These are phyloP conservation scores for Lindgomyces ingoldianus DNA, from an alignment of 495 filamentous ascomycete species.

Conservation along the genomic window DNA sequence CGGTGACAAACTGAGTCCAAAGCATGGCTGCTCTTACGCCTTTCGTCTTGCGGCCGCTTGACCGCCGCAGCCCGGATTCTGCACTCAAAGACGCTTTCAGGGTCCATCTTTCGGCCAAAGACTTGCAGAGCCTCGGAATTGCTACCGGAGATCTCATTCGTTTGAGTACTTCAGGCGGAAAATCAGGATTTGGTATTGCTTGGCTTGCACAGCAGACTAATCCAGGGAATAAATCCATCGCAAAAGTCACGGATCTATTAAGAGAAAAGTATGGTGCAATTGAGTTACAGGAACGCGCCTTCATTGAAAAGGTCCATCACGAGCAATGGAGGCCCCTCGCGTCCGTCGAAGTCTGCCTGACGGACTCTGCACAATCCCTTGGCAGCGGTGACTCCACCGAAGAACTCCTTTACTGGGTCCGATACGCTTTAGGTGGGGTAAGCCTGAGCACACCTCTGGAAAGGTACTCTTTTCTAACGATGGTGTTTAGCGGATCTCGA, in stretches of 20 bases:
- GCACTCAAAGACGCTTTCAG: constrained; percentile 62
- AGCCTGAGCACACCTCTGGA: neutral
- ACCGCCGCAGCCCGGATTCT: constrained; percentile 13
- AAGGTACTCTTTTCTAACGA: neutral
- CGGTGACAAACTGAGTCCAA: neutral
- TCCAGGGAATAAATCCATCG: constrained; percentile 27
- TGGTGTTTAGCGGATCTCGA: constrained; percentile 25
- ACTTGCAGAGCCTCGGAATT: constrained; percentile 61
- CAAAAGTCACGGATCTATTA: constrained; percentile 47
- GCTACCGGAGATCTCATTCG: constrained; percentile 60
- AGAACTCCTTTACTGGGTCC: constrained; percentile 26
- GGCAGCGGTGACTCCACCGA: constrained; percentile 49
- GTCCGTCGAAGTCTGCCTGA: constrained; percentile 7
- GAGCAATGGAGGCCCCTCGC: constrained; percentile 12
- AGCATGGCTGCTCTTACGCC: constrained; percentile 6
- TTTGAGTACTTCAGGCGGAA: constrained; percentile 38
- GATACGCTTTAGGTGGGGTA: constrained; percentile 29
- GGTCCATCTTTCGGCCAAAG: constrained; percentile 66
- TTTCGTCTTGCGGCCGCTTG: constrained; percentile 31
- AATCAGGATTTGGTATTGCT: constrained; percentile 24
- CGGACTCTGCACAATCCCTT: neutral
- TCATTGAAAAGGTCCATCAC: constrained; percentile 22
- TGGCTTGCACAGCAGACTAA: constrained; percentile 26
- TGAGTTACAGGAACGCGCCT: constrained; percentile 17
- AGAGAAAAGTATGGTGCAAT: constrained; percentile 47